phyloP scores from a whole-genome alignment of 352 stramenopile species.

The Phytophthora tubulina region DNA sequence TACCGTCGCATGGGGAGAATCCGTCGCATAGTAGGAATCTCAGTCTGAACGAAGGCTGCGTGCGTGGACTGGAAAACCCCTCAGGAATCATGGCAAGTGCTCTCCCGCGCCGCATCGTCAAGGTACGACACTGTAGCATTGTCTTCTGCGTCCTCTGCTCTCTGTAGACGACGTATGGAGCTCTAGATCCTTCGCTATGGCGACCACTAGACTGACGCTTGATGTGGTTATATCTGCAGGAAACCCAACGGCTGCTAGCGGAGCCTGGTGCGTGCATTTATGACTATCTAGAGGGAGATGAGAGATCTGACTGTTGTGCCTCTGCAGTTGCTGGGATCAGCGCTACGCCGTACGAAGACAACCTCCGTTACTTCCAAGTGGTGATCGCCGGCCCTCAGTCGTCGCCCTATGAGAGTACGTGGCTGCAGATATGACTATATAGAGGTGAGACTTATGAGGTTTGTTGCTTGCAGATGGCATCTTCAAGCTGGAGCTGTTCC shows the following conservation, averaged over 20 bases:
- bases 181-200: background rate
- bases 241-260: constrained; percentile 95
- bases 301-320: constrained; percentile 4
- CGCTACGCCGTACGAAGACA: constrained; percentile 97
- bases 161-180: background rate
- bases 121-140: constrained; percentile 39
- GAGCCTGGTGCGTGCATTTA: constrained; percentile 80
- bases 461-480: constrained; percentile 76
- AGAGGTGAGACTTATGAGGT: background rate
- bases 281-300: background rate
- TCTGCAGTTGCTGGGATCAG: constrained; percentile 94
- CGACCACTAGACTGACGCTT: constrained; percentile 9
- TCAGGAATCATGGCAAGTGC: constrained; percentile 60
- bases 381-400: constrained; percentile 96
- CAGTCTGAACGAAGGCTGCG: constrained; percentile 14
- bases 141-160: background rate
- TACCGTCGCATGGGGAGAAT: constrained; percentile 15
- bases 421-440: constrained; percentile 19
- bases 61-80: constrained; percentile 6
- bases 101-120: constrained; percentile 80
- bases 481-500: constrained; percentile 97
- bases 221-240: constrained; percentile 51
- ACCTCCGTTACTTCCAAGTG: constrained; percentile 98
- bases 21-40: constrained; percentile 30
- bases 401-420: constrained; percentile 95